Conservation (phyloP, 306 rosid genomes). For the Glycine tomentella region DNA sequence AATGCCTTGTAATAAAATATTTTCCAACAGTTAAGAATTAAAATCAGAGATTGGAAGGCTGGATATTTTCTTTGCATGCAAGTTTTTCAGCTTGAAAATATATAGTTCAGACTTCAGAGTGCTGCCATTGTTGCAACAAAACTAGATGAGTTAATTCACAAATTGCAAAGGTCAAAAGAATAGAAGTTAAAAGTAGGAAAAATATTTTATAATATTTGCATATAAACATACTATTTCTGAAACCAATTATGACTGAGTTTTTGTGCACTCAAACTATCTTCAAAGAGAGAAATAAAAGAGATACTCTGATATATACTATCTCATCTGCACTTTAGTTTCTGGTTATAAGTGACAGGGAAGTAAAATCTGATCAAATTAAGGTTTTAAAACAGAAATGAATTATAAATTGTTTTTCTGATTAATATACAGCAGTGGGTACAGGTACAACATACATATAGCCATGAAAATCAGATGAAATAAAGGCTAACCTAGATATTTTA, state of each 20-base stretch:
- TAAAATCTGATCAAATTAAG: conserved; percentile 28
- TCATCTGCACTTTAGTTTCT: conserved; percentile 3
- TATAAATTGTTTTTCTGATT: neutral
- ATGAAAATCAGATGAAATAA: neutral
- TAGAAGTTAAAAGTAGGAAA: neutral
- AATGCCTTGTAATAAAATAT: too few species aligned
- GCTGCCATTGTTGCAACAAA: conserved; percentile 13
- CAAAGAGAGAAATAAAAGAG: conserved; percentile 11
- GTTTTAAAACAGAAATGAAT: neutral
- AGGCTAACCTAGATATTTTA: neutral
- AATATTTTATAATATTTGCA: conserved; percentile 4
- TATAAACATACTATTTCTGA: conserved; percentile 26
- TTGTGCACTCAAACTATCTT: conserved; percentile 22
- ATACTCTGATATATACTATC: conserved; percentile 6
- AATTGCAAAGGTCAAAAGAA: conserved; percentile 12
- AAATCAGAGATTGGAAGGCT: conserved; percentile 12
- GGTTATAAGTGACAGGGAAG: conserved; percentile 7
- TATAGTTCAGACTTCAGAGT: neutral
- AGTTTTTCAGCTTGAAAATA: conserved; percentile 17
- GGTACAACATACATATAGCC: neutral
- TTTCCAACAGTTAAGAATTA: neutral
- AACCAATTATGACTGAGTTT: neutral
- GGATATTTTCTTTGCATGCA: conserved; percentile 15
- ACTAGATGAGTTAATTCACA: conserved; percentile 11
- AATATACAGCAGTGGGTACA: neutral